Evolutionary conservation across 2,329 filamentous ascomycete genomes (phyloP).

Genomic region (Alternaria postmessia): DNA sequence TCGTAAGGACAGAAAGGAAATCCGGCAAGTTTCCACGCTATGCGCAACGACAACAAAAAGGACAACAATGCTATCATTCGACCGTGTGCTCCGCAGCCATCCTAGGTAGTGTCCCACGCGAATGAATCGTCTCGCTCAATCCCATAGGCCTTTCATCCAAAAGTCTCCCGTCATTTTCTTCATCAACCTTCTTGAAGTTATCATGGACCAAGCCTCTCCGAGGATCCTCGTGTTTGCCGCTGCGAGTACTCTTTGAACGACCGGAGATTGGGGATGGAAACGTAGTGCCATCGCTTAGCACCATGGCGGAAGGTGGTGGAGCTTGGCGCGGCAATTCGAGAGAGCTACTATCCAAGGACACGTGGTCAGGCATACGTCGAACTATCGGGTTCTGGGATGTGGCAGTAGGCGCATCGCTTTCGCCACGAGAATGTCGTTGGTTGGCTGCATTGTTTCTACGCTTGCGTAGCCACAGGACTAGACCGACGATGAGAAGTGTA

Average conservation of each 20-base stretch:
- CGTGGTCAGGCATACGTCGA: constrained; percentile 1
- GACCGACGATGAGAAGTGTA: constrained; percentile 17
- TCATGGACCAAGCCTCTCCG: constrained; percentile 20
- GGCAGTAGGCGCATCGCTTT: constrained; percentile 11
- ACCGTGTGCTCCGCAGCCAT: constrained; percentile 23
- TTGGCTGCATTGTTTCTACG: constrained; percentile 1
- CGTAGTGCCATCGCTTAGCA: constrained; percentile 5
- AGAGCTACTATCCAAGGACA: constrained; percentile 15
- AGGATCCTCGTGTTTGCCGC: constrained; percentile 12
- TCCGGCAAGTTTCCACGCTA: neutral
- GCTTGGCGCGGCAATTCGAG: constrained; percentile 20
- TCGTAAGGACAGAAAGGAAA: constrained; percentile 1
- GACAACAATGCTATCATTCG: neutral
- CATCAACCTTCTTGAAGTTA: constrained; percentile 19
- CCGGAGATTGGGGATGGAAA: constrained; percentile 14
- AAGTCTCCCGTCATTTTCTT: constrained; percentile 26
- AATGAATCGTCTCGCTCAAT: constrained; percentile 29
- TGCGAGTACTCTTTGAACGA: constrained; percentile 4
- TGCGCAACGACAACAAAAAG: neutral
- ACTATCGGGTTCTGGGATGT: constrained; percentile 12
- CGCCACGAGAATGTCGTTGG: constrained; percentile 11
- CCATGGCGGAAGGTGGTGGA: constrained; percentile 5
- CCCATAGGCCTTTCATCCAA: constrained; percentile 28
- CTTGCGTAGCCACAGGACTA: constrained; percentile 14
- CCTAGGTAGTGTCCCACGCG: constrained; percentile 19